Conservation (phyloP, 371 early-diverging fungal species). For the Lichtheimia ornata region DNA sequence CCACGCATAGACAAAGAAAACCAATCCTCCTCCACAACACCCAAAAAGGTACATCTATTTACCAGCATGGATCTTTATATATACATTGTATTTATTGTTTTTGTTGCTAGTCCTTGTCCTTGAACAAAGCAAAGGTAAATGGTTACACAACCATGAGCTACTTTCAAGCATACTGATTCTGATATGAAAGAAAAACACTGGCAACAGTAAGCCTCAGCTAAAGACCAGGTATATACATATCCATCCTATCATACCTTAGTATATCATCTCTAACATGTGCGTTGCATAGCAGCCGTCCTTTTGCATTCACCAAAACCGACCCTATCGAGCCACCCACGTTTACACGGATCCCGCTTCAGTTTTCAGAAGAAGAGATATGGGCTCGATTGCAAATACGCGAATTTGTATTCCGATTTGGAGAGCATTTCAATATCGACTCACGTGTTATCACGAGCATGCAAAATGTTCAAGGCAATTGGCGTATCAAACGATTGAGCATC, state of each 20-base stretch:
- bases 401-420: constrained; percentile 43
- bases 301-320: constrained; percentile 1
- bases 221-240: neutral
- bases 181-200: neutral
- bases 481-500: constrained; percentile 28
- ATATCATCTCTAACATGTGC: neutral
- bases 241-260: neutral
- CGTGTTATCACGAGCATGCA: constrained; percentile 26
- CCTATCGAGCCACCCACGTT: constrained; percentile 27
- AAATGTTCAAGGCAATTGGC: constrained; percentile 49
- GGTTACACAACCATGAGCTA: neutral
- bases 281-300: neutral
- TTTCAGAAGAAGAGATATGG: constrained; percentile 45
- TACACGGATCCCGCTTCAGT: constrained; percentile 21
- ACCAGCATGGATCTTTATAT: neutral
- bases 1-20: constrained; percentile 5
- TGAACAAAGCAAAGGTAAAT: neutral
- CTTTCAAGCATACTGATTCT: neutral
- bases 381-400: constrained; percentile 47
- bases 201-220: neutral
- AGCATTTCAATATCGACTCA: constrained; percentile 28
- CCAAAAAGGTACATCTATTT: neutral
- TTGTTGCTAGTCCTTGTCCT: no score
- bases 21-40: neutral
- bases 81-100: neutral